Evolutionary conservation across 805 yeast species (phyloP).

Genomic region (Nakazawaea ambrosiae): DNA sequence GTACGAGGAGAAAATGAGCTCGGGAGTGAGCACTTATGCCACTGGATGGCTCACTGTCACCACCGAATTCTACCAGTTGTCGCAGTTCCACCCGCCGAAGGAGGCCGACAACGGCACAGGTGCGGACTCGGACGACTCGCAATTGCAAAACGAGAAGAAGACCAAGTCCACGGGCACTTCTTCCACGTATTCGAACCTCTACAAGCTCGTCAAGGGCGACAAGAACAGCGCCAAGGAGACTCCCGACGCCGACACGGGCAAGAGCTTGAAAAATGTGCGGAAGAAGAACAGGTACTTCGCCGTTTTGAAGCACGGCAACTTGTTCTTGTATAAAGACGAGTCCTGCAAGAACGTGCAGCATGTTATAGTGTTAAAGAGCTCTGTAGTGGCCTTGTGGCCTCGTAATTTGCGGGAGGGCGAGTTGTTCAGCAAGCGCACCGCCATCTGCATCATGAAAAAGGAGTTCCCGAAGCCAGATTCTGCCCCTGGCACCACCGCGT

Average conservation of each 20-base stretch:
- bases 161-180: conserved; percentile 17
- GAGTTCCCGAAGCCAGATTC: no score
- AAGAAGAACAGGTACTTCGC: conserved; percentile 61
- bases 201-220: conserved; percentile 44
- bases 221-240: conserved; percentile 9
- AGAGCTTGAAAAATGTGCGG: conserved; percentile 30
- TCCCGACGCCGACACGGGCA: conserved; percentile 23
- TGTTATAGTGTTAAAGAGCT: conserved; percentile 69
- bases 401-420: conserved; percentile 65
- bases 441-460: conserved; percentile 63
- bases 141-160: conserved; percentile 4
- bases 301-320: conserved; percentile 77
- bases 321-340: conserved; percentile 77
- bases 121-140: not conserved
- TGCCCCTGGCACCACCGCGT: conserved; percentile 14
- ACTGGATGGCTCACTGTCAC: conserved; percentile 86
- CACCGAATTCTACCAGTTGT: conserved; percentile 56
- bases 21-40: conserved; percentile 58
- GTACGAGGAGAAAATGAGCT: conserved; percentile 49
- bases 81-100: conserved; percentile 27
- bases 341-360: conserved; percentile 59
- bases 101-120: not conserved
- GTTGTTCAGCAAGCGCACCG: conserved; percentile 71
- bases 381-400: conserved; percentile 82
- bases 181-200: conserved; percentile 55